Evolutionary conservation across 805 yeast species (phyloP).

Genomic region (Teunomyces atbi): DNA sequence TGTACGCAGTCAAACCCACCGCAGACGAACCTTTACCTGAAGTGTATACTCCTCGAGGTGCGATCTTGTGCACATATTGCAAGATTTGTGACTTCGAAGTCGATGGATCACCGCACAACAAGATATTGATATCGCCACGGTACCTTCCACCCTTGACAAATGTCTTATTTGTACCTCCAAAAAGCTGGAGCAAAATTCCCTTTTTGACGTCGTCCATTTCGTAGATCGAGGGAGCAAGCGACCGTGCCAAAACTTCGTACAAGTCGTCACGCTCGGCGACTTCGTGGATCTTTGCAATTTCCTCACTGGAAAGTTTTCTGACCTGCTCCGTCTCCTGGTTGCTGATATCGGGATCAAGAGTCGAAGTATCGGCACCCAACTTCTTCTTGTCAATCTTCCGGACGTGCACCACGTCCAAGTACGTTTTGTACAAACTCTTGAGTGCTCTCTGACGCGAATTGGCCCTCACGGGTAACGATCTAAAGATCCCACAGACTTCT

Average conservation of each 20-base stretch:
- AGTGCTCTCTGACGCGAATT: conserved; percentile 82
- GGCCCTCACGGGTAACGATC: conserved; percentile 88
- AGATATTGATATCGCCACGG: conserved; percentile 91
- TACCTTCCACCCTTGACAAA: conserved; percentile 89
- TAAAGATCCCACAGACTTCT: conserved; percentile 92
- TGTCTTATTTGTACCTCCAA: conserved; percentile 92
- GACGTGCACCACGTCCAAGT: conserved; percentile 90
- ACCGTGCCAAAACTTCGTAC: conserved; percentile 82
- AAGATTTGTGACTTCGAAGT: conserved; percentile 93
- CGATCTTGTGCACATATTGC: conserved; percentile 94
- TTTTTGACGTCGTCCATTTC: conserved; percentile 97
- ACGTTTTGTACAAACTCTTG: conserved; percentile 85
- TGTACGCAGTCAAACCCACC: conserved; percentile 96
- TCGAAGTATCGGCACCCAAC: conserved; percentile 75
- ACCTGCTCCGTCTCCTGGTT: conserved; percentile 77
- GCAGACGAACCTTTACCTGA: conserved; percentile 99
- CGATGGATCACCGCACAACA: conserved; percentile 97
- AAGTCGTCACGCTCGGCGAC: conserved; percentile 70
- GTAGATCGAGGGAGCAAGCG: conserved; percentile 94
- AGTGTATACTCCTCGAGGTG: conserved; percentile 97
- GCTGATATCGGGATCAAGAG: conserved; percentile 50
- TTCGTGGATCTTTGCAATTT: conserved; percentile 60
- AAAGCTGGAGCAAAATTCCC: conserved; percentile 87
- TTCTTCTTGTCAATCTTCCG: conserved; percentile 81
- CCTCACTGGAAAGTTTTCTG: conserved; percentile 66